A percentile compares a stretch with the other conserved stretches of the same genome.
Conservation (phyloP, 2,329 filamentous ascomycete genomes). For the Hypoxylon sp. region DNA sequence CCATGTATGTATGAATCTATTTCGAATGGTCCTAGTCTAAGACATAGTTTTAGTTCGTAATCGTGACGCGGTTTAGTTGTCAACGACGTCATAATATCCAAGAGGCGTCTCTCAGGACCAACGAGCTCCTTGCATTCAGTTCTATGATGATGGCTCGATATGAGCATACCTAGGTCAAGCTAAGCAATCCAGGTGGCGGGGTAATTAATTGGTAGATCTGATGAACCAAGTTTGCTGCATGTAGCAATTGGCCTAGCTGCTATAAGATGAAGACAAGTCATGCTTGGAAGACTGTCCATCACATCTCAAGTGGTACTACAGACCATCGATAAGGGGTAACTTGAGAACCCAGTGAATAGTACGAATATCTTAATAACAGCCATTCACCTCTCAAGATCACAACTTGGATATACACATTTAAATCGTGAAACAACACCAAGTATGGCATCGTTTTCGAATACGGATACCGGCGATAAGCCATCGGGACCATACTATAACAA, state of each 20-base stretch:
- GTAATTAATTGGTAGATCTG: slow-evolving; percentile 10
- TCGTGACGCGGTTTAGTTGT: slow-evolving; percentile 39
- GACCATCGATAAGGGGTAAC: background rate
- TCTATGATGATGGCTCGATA: slow-evolving; percentile 37
- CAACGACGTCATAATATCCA: slow-evolving; percentile 41
- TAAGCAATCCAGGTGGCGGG: slow-evolving; percentile 17
- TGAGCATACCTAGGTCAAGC: slow-evolving; percentile 4
- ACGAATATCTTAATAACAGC: background rate
- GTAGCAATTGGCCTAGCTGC: background rate
- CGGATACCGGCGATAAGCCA: slow-evolving; percentile 40
- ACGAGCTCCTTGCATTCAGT: slow-evolving; percentile 13
- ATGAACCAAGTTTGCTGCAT: slow-evolving; percentile 19
- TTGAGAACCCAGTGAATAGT: background rate
- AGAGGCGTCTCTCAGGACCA: slow-evolving; percentile 16
- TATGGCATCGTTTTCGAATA: slow-evolving; percentile 45
- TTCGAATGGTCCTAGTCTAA: background rate
- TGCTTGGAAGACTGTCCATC: slow-evolving; percentile 10
- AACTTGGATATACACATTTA: background rate
- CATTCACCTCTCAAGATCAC: background rate
- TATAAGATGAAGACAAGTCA: slow-evolving; percentile 31
- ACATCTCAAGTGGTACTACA: slow-evolving; percentile 9
- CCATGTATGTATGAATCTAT: background rate
- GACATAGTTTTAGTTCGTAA: slow-evolving; percentile 34
- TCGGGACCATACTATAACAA: slow-evolving; percentile 75
- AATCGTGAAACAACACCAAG: slow-evolving; percentile 3